Base-by-base conservation (phyloP, 495 filamentous ascomycete genomes). In the Staphylotrichum longicolle region DNA sequence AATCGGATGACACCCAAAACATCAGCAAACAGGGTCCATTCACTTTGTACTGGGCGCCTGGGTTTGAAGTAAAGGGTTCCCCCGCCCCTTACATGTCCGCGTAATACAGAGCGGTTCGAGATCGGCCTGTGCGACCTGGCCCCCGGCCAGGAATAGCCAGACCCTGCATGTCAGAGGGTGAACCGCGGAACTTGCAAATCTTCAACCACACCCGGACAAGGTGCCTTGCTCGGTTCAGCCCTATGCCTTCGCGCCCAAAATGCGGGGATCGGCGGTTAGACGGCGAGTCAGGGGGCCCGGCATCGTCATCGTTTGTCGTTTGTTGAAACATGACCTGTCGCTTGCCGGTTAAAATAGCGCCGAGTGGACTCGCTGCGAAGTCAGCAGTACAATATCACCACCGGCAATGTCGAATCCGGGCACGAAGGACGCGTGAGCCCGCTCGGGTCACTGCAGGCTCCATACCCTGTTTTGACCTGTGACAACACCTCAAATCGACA, bases 21-120 rank as follows among this genome's bases (percentile, higher is more conserved):
- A 20, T 15, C 45, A 51, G 33, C 15, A 41, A 49, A 33, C 4
- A 12, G 10, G 10, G 44, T 4, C 54, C 37, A 9, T 30, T 2
- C 7, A 11, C 34, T 14, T 6, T 15, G 27, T 35, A 45, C 27
- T 34, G 15, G 35, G n/a, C 39, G 27, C 11, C 41, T 10, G 12
- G 50, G 61, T 63, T 58, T 54, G 48, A 54, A 15, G 27, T 54
- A 40, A 41, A 58, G 20, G 30, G 7, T 5, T 42, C 35, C 7
- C 11, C 42, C 54, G 51, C 34, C 52, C 59, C 44, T 49, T 61
- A 46, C 52, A 48, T 48, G 37, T 4, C 32, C 11, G 33, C 33
- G 33, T 49, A 58, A 3, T 8, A 58, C 45, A 42, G 15, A 27
- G 37, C n/a, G 46, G 45, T 15, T 30, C 7, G 46, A 33, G 27